Base-by-base conservation (phyloP, 768 basidiomycete genomes). In the Glaciozyma martinii region DNA sequence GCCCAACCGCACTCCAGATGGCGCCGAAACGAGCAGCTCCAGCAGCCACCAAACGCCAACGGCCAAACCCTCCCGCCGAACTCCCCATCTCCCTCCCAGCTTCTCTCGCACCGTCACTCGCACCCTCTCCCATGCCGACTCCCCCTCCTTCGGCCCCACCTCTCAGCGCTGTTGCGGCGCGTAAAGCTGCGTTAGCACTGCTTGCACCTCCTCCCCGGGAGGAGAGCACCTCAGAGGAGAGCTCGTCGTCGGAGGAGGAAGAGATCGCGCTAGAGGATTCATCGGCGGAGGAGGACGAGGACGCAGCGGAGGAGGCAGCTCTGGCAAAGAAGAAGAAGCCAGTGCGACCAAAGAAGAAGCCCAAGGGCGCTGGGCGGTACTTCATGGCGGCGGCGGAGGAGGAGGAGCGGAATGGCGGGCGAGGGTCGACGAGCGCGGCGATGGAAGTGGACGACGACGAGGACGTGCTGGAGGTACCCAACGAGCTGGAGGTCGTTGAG, bases 161-260 rank as follows among this genome's bases (percentile, higher is more conserved):
- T 1, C 78, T 88, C 58, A 87, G 85, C 72, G 86, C 87, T 3
- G 78, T 89, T 56, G 86, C 86, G 33, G 86, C 86, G 3, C 81
- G 87, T 42, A 87, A 84, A 72, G 85, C 66, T 8, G 59, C 59
- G 2, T 32, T 18, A 73, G 54, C 59, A 29, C 25, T 23, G 8
- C 21, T 42, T 1, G n/a, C 23, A 3, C 40, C 52, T 10, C 21
- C 30, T 47, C 53, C 23, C 6, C 16, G 21, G 25, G 25, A 30
- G 30, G 5, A 44, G n/a, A 47, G 19, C 52, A 15, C 52, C 49
- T 52, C 57, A 42, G 59, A 65, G n/a, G 52, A 23, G 12, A 37
- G 49, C 32, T 57, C 40, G 2, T 29, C n/a, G 19, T 46, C 56
- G 56, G 61, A 66, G 40, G 40, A 25, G 16, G 37, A 40, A 8